Conservation (phyloP, 768 basidiomycete genomes). For the Rickenella mellea region DNA sequence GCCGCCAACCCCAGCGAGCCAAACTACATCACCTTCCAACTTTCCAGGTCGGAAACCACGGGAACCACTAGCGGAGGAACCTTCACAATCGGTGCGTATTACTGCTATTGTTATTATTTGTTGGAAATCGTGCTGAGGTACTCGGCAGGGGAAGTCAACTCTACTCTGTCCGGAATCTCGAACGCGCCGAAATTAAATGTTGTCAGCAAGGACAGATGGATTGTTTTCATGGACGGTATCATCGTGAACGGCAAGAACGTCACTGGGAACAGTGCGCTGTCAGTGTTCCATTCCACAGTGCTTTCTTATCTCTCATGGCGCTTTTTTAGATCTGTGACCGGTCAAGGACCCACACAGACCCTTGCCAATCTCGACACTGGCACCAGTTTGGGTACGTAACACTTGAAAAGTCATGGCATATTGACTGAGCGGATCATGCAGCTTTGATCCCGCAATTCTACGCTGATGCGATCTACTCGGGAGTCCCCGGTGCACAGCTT, state of each 20-base stretch:
- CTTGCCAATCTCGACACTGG: slow-evolving; percentile 10
- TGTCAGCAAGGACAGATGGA: slow-evolving; percentile 3
- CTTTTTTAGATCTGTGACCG: background rate
- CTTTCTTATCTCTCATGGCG: background rate
- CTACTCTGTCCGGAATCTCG: background rate
- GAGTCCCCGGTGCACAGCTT: slow-evolving; percentile 6
- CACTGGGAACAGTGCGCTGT: slow-evolving; percentile 6
- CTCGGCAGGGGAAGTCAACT: background rate
- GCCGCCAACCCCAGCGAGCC: slow-evolving; percentile 1
- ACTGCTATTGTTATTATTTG: slow-evolving; percentile 2
- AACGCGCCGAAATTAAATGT: background rate
- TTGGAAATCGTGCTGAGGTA: no score
- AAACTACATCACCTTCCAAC: slow-evolving; percentile 9
- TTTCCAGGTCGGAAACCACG: slow-evolving; percentile 7
- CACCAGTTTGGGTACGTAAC: slow-evolving; percentile 3
- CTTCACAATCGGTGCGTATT: slow-evolving; percentile 10
- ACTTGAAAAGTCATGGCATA: background rate
- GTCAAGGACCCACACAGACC: slow-evolving; percentile 3
- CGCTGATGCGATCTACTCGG: slow-evolving; percentile 11
- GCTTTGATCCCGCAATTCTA: slow-evolving; percentile 5
- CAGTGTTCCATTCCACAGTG: background rate
- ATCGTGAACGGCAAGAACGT: slow-evolving; percentile 9
- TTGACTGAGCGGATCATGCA: background rate
- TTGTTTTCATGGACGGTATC: slow-evolving; percentile 8
- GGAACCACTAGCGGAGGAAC: slow-evolving; percentile 9